Conservation (phyloP, 2,329 filamentous ascomycete species). For the Talaromyces sp. region DNA sequence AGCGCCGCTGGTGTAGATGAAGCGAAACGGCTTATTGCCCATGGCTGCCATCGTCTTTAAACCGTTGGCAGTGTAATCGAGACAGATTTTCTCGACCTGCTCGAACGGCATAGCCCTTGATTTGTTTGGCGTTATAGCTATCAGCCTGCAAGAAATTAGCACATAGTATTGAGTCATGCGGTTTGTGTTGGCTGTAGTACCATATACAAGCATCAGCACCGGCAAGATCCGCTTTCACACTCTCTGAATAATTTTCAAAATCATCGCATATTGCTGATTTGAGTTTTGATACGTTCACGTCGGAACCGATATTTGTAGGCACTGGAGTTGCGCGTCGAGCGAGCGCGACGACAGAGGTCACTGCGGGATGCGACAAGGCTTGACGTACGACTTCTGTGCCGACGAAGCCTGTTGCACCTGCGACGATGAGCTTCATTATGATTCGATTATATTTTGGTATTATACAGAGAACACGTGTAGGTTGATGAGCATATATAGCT, state of each 20-base stretch:
- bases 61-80: constrained; percentile 34
- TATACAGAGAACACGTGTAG: too few relatives aligned
- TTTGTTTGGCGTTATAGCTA: constrained; percentile 40
- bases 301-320: constrained; percentile 4
- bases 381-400: constrained; percentile 36
- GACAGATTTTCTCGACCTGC: constrained; percentile 42
- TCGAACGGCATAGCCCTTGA: constrained; percentile 30
- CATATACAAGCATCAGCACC: constrained; percentile 38
- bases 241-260: constrained; percentile 33
- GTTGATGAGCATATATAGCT: background rate
- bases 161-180: background rate
- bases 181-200: constrained; percentile 11
- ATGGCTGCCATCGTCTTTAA: constrained; percentile 35
- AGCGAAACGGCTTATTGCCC: constrained; percentile 40
- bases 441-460: too few relatives aligned
- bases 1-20: constrained; percentile 51
- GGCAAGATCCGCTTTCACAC: constrained; percentile 29
- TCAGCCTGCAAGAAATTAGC: background rate
- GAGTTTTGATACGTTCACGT: constrained; percentile 27
- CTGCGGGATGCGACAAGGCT: constrained; percentile 26
- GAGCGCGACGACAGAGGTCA: constrained; percentile 31
- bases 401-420: constrained; percentile 35
- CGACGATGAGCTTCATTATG: constrained; percentile 37
- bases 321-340: constrained; percentile 23
- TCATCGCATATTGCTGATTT: constrained; percentile 30